A percentile compares a stretch with the other conserved stretches of the same genome.
Evolutionary conservation across 805 yeast species (phyloP).

Genomic region (Candida ulmi): DNA sequence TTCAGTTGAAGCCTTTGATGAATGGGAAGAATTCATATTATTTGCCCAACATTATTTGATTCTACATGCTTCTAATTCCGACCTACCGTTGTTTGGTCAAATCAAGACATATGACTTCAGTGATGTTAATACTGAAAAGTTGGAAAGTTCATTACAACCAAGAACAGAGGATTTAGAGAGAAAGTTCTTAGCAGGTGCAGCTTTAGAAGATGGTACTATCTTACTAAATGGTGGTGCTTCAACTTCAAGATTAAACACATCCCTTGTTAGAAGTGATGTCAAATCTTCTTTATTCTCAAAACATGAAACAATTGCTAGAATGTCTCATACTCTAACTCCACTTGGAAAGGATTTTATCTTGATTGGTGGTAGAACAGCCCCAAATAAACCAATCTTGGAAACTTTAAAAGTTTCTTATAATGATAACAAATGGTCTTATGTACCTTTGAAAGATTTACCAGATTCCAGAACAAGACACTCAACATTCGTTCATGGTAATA

Average conservation of each 20-base stretch:
- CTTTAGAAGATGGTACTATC: slow-evolving; percentile 4
- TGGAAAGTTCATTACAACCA: slow-evolving; percentile 1
- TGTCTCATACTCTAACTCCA: slow-evolving; percentile 50
- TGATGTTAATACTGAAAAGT: background rate
- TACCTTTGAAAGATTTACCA: slow-evolving; percentile 31
- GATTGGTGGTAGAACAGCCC: slow-evolving; percentile 66
- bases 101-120: background rate
- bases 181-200: slow-evolving; percentile 9
- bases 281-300: slow-evolving; percentile 8
- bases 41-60: slow-evolving; percentile 73
- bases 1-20: slow-evolving; percentile 67
- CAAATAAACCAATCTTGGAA: slow-evolving; percentile 41
- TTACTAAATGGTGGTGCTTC: slow-evolving; percentile 33
- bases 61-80: slow-evolving; percentile 52
- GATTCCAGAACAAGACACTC: slow-evolving; percentile 47
- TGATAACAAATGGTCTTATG: slow-evolving; percentile 33
- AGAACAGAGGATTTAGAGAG: slow-evolving; percentile 8
- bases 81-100: slow-evolving; percentile 1
- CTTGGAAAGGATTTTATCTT: slow-evolving; percentile 30
- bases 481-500: slow-evolving; percentile 25
- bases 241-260: slow-evolving; percentile 21
- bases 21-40: slow-evolving; percentile 73
- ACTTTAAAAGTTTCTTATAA: slow-evolving; percentile 31
- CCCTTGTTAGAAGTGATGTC: background rate
- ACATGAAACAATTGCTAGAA: slow-evolving; percentile 34